phyloP scores from a whole-genome alignment of 345 rosid genomes.

The Arabis alpina region DNA sequence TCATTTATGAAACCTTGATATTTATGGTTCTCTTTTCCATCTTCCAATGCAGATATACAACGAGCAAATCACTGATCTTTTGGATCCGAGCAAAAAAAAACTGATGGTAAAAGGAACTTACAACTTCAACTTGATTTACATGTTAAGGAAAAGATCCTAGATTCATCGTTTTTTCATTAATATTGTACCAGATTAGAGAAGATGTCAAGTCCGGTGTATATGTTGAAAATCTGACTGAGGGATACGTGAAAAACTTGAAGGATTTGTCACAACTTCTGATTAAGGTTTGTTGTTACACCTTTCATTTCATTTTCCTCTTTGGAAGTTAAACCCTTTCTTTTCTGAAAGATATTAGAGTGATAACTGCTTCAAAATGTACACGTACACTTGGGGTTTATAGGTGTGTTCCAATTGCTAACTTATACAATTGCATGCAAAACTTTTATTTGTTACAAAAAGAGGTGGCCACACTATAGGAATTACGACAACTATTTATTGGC shows the following conservation, averaged over 20 bases:
- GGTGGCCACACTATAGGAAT: neutral
- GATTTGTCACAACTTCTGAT: conserved; percentile 78
- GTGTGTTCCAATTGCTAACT: neutral
- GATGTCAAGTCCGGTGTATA: conserved; percentile 94
- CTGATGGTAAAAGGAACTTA: conserved; percentile 64
- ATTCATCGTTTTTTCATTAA: conserved; percentile 25
- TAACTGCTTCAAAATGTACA: neutral
- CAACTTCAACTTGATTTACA: conserved; percentile 21
- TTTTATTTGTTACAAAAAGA: conserved; percentile 6
- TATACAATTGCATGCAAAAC: conserved; percentile 1
- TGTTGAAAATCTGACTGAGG: conserved; percentile 88
- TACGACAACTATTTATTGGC: conserved; percentile 4
- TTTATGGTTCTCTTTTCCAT: conserved; percentile 31
- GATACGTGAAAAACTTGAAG: conserved; percentile 75
- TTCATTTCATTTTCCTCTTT: conserved; percentile 8
- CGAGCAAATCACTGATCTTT: conserved; percentile 95
- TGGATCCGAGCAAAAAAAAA: conserved; percentile 86
- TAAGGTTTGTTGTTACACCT: conserved; percentile 57
- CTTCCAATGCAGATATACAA: conserved; percentile 80
- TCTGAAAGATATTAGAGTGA: conserved; percentile 16
- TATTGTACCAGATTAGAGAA: conserved; percentile 80
- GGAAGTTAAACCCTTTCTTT: conserved; percentile 10
- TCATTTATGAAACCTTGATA: conserved; percentile 22
- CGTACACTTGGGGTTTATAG: conserved; percentile 12
- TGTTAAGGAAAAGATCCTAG: neutral